Percentiles rank a stretch among this genome's conserved stretches.
Evolutionary conservation across 352 stramenopile species (phyloP).

Genomic region (Elongisporangium anandrum): DNA sequence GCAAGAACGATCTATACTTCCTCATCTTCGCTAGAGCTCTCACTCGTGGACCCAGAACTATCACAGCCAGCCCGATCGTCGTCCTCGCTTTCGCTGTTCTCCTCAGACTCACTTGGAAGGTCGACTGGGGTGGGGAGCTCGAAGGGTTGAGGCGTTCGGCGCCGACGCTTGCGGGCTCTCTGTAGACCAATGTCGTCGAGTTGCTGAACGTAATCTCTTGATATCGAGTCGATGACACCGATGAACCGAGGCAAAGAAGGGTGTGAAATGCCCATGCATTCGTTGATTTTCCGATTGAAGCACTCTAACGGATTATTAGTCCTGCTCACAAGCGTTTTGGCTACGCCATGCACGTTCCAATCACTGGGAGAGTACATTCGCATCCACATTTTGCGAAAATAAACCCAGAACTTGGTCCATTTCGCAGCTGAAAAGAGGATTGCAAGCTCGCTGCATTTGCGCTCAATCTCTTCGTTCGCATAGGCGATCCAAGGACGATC

Average conservation of each 20-base stretch:
- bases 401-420: no score
- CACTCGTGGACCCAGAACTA: no score
- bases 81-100: background rate
- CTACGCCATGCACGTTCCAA: conserved; percentile 1
- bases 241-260: background rate
- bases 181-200: background rate
- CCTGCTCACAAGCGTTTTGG: conserved; percentile 1
- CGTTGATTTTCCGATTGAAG: conserved; percentile 1
- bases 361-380: background rate
- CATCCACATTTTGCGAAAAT: no score
- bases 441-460: no score
- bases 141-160: background rate
- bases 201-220: background rate
- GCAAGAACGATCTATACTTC: background rate
- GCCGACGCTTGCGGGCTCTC: background rate
- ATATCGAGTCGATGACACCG: conserved; percentile 1
- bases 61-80: background rate
- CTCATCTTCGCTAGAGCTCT: background rate
- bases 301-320: conserved; percentile 1
- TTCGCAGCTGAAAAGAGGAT: no score
- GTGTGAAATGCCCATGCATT: background rate
- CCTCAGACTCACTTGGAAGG: background rate
- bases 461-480: no score
- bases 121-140: background rate
- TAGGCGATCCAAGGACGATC: no score